phyloP scores from a whole-genome alignment of 176 grass and related monocot genomes.

The Luzula sylvatica region DNA sequence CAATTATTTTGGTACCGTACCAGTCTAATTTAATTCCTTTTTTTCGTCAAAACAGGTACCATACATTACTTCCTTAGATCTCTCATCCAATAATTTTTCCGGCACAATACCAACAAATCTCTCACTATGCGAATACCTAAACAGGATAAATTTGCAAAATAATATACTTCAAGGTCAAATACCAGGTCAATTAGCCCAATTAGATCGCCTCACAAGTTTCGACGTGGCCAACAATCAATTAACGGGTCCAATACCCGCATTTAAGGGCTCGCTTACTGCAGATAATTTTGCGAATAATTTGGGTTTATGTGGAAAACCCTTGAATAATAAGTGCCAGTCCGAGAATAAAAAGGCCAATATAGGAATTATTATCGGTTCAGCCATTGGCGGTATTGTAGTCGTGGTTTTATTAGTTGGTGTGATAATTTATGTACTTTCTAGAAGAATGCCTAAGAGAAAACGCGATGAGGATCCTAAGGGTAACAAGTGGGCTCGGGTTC shows the following conservation, averaged over 20 bases:
- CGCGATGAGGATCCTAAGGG: conserved; percentile 51
- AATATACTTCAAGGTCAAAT: neutral
- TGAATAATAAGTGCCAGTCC: conserved; percentile 12
- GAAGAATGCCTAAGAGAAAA: conserved; percentile 55
- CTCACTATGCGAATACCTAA: no score
- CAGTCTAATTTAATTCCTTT: no score
- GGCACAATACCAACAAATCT: no score
- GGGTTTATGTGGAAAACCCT: conserved; percentile 12
- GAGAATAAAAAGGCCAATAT: conserved; percentile 35
- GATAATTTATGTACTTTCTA: conserved; percentile 36
- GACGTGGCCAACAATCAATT: conserved; percentile 41
- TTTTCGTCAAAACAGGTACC: no score
- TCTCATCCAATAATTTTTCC: no score
- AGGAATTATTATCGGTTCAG: conserved; percentile 42
- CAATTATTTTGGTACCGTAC: no score
- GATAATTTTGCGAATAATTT: conserved; percentile 14
- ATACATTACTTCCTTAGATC: no score
- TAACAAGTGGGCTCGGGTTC: conserved; percentile 87
- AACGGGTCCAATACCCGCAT: conserved; percentile 11
- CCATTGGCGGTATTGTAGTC: conserved; percentile 42
- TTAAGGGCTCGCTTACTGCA: neutral
- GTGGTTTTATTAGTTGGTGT: conserved; percentile 39
- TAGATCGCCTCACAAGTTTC: conserved; percentile 20
- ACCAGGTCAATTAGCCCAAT: conserved; percentile 24
- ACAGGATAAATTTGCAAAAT: no score